Percentiles rank a stretch among this genome's conserved stretches.
Evolutionary conservation across 106 monocot genomes (phyloP).

Genomic region (Triglochin maritima): DNA sequence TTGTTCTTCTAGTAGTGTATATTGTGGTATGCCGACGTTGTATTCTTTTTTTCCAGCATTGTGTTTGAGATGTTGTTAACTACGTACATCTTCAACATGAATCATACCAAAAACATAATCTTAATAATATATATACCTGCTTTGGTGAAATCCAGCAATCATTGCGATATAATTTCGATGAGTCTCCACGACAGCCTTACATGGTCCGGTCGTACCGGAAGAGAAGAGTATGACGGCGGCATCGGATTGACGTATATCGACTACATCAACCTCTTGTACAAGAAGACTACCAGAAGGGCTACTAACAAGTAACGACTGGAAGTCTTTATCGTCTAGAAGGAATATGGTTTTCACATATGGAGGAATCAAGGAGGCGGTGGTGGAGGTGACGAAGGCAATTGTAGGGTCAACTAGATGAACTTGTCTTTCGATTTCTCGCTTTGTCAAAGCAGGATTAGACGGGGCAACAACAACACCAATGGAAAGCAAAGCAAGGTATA

Average conservation of each 20-base stretch:
- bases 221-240: conserved; percentile 68
- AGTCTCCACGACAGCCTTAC: conserved; percentile 52
- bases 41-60: not conserved
- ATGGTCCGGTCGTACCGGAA: conserved; percentile 74
- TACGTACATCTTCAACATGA: not conserved
- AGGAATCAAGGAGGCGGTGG: conserved; percentile 22
- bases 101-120: not conserved
- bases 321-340: conserved; percentile 27
- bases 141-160: conserved; percentile 6
- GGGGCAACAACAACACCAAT: conserved; percentile 49
- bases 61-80: not conserved
- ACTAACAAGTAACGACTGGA: not conserved
- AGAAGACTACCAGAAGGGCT: not conserved
- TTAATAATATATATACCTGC: not conserved
- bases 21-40: not conserved
- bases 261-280: not conserved
- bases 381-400: conserved; percentile 37
- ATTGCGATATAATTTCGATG: conserved; percentile 49
- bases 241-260: conserved; percentile 10
- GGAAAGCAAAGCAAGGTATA: conserved; percentile 34
- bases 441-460: conserved; percentile 54
- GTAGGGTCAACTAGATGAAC: conserved; percentile 32
- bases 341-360: conserved; percentile 14
- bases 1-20: too few relatives aligned
- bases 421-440: conserved; percentile 37